Percentiles rank a stretch among this genome's conserved stretches.
These are phyloP conservation scores for Moniliella sp. DNA, from an alignment of 1,284 basidiomycete species.

Conservation along the genomic window DNA sequence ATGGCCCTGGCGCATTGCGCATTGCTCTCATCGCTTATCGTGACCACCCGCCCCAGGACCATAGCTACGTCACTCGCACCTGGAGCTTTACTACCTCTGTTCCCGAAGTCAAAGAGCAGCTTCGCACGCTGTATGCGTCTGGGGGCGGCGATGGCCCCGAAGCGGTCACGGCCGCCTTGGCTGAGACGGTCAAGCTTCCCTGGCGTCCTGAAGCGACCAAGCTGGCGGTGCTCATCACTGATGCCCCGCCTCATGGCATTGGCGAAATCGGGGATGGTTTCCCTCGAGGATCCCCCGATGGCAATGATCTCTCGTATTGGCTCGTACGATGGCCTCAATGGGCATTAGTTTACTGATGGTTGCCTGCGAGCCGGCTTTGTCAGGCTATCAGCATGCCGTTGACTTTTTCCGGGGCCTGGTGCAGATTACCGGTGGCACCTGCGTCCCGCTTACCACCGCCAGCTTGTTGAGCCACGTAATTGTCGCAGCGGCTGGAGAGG, in stretches of 20 bases:
- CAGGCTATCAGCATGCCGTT: constrained; percentile 44
- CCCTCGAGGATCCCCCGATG: constrained; percentile 35
- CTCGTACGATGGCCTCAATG: constrained; percentile 62
- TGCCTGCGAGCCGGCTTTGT: constrained; percentile 60
- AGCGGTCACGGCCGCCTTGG: constrained; percentile 80
- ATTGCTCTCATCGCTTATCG: constrained; percentile 45
- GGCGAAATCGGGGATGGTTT: constrained; percentile 50
- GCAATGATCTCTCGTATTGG: constrained; percentile 67
- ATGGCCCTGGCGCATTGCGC: constrained; percentile 55
- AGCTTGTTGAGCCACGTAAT: constrained; percentile 91
- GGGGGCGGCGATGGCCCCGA: constrained; percentile 92
- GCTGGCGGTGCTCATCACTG: constrained; percentile 62
- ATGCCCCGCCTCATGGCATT: constrained; percentile 74
- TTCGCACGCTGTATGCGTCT: constrained; percentile 65
- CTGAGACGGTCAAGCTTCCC: constrained; percentile 46
- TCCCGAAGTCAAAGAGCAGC: constrained; percentile 58
- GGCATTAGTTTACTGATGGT: constrained; percentile 45
- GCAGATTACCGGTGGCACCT: constrained; percentile 45
- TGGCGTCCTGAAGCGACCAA: constrained; percentile 76
- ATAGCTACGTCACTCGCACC: constrained; percentile 52
- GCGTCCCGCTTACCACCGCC: constrained; percentile 87
- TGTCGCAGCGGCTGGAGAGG: constrained; percentile 84
- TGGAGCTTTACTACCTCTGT: constrained; percentile 68
- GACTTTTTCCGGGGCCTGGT: constrained; percentile 55
- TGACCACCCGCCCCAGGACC: constrained; percentile 28